phyloP scores from a whole-genome alignment of 331 rosid species.

The Arachis monticola region DNA sequence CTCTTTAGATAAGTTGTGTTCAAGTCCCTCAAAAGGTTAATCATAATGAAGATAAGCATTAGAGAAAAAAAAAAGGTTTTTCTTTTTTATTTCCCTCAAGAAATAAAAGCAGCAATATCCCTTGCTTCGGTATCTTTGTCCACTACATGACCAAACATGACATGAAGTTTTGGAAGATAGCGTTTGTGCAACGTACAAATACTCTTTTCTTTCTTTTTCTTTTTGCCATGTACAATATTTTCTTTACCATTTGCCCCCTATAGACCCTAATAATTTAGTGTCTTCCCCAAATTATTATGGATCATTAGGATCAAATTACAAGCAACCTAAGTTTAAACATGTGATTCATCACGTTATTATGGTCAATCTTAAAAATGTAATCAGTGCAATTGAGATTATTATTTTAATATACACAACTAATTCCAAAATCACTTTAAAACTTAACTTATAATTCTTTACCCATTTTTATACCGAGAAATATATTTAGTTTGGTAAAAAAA shows the following conservation, averaged over 20 bases:
- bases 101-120: conserved; percentile 26
- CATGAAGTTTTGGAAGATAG: conserved; percentile 13
- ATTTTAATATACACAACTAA: too few species aligned
- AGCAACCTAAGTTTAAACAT: too few species aligned
- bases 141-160: conserved; percentile 22
- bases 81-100: not conserved
- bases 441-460: too few species aligned
- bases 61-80: conserved; percentile 13
- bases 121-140: conserved; percentile 39
- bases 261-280: not conserved
- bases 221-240: not conserved
- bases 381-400: too few species aligned
- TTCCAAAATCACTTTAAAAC: too few species aligned
- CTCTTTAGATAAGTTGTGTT: conserved; percentile 24
- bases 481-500: too few species aligned
- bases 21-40: conserved; percentile 25
- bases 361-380: too few species aligned
- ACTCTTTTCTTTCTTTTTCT: not conserved
- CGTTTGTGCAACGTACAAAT: conserved; percentile 21
- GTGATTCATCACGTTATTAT: too few species aligned
- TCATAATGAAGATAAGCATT: conserved; percentile 35
- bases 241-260: not conserved
- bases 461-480: too few species aligned
- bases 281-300: not conserved
- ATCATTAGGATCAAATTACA: too few species aligned